Percentiles rank a stretch among this genome's conserved stretches.
These are phyloP conservation scores for Myriosclerotinia duriaeana DNA, from an alignment of 2,329 filamentous ascomycete species.

Conservation along the genomic window DNA sequence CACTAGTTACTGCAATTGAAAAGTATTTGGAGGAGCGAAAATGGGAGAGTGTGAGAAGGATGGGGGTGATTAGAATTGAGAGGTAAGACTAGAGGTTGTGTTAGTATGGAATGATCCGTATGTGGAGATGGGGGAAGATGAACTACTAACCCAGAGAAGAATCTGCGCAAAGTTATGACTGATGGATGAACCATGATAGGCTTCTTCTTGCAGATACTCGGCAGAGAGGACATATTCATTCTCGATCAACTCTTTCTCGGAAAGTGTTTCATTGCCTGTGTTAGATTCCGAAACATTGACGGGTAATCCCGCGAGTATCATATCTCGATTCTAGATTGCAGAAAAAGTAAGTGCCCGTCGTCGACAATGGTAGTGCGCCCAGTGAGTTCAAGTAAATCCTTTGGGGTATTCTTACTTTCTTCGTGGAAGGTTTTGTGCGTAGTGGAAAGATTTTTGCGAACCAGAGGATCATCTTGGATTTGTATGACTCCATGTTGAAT, in stretches of 20 bases:
- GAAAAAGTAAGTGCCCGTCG: neutral
- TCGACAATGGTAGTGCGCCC: neutral
- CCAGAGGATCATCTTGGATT: neutral
- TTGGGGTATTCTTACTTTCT: neutral
- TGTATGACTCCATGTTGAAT: neutral
- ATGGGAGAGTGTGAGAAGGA: neutral
- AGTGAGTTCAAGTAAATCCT: no score
- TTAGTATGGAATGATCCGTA: neutral
- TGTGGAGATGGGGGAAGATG: neutral
- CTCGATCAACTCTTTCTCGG: neutral
- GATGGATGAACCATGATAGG: constrained; percentile 8
- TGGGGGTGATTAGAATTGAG: neutral
- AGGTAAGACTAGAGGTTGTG: neutral
- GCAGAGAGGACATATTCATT: neutral
- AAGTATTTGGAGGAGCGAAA: neutral
- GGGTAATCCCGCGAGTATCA: neutral
- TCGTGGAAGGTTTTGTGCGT: neutral
- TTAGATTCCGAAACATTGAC: neutral
- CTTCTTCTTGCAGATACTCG: constrained; percentile 3
- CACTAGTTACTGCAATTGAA: neutral
- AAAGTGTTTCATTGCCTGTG: no score
- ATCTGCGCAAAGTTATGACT: neutral
- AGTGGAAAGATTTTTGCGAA: neutral
- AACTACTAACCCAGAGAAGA: constrained; percentile 4
- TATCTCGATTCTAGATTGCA: neutral